Evolutionary conservation across 768 basidiomycete species (phyloP).

Genomic region (Psilocybe azurescens): DNA sequence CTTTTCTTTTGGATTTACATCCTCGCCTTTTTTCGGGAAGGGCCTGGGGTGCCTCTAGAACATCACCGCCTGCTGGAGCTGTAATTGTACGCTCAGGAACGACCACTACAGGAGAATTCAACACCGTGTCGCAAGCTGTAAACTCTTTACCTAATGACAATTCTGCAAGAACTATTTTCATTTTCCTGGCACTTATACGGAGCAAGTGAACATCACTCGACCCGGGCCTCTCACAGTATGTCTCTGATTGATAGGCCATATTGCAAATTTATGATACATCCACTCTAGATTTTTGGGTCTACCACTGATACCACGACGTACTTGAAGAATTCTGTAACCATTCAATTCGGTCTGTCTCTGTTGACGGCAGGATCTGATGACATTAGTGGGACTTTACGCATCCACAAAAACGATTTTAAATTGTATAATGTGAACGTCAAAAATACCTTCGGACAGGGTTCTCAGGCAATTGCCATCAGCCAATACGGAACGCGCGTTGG

Average conservation of each 20-base stretch:
- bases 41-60: conserved; percentile 22
- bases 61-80: conserved; percentile 44
- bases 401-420: conserved; percentile 52
- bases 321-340: conserved; percentile 43
- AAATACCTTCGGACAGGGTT: conserved; percentile 49
- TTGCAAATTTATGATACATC: background rate
- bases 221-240: conserved; percentile 46
- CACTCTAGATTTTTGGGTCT: conserved; percentile 46
- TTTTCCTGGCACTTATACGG: conserved; percentile 49
- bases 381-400: conserved; percentile 50
- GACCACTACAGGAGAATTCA: conserved; percentile 41
- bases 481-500: conserved; percentile 53
- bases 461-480: conserved; percentile 55
- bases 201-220: conserved; percentile 50
- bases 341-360: conserved; percentile 41
- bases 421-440: conserved; percentile 57
- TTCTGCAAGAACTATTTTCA: conserved; percentile 43
- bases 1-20: background rate
- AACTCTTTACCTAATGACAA: conserved; percentile 44
- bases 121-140: conserved; percentile 43
- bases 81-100: conserved; percentile 44
- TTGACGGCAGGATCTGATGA: conserved; percentile 48
- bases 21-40: background rate
- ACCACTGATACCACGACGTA: conserved; percentile 45
- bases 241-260: background rate